Evolutionary conservation across 768 basidiomycete species (phyloP).

Genomic region (Amanita molliuscula): DNA sequence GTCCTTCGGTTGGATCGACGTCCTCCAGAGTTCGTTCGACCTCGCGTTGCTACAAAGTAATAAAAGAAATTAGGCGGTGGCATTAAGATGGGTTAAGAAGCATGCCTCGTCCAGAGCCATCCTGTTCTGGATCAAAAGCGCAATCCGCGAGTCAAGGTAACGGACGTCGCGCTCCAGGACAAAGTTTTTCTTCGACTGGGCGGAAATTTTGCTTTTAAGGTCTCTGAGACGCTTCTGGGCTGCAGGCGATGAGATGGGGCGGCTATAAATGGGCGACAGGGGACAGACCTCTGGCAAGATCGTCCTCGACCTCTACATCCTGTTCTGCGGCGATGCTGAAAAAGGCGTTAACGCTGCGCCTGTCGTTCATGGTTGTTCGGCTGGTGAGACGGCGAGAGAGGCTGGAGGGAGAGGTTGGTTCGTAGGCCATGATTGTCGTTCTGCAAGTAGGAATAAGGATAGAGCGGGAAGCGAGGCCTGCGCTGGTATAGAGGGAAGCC

Average conservation of each 20-base stretch:
- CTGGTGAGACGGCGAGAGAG: slow-evolving; percentile 72
- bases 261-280: slow-evolving; percentile 1
- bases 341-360: slow-evolving; percentile 90
- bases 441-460: no score
- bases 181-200: slow-evolving; percentile 99
- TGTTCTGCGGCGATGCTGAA: slow-evolving; percentile 99
- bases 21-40: slow-evolving; percentile 95
- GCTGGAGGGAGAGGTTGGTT: slow-evolving; percentile 51
- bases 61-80: slow-evolving; percentile 4
- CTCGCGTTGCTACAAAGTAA: slow-evolving; percentile 67
- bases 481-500: slow-evolving; percentile 19
- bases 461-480: slow-evolving; percentile 28
- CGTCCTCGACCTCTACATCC: slow-evolving; percentile 96
- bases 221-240: slow-evolving; percentile 97
- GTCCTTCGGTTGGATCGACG: slow-evolving; percentile 84
- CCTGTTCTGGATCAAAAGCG: slow-evolving; percentile 93
- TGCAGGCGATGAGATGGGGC: slow-evolving; percentile 19
- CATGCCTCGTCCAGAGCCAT: slow-evolving; percentile 93
- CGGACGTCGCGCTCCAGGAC: slow-evolving; percentile 97
- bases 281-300: slow-evolving; percentile 78
- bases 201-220: slow-evolving; percentile 92
- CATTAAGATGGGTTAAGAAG: slow-evolving; percentile 7
- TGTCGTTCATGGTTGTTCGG: slow-evolving; percentile 72
- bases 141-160: slow-evolving; percentile 95
- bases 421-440: slow-evolving; percentile 51